Conservation (phyloP, 2,329 filamentous ascomycete genomes). For the Phyllosticta citriasiana region DNA sequence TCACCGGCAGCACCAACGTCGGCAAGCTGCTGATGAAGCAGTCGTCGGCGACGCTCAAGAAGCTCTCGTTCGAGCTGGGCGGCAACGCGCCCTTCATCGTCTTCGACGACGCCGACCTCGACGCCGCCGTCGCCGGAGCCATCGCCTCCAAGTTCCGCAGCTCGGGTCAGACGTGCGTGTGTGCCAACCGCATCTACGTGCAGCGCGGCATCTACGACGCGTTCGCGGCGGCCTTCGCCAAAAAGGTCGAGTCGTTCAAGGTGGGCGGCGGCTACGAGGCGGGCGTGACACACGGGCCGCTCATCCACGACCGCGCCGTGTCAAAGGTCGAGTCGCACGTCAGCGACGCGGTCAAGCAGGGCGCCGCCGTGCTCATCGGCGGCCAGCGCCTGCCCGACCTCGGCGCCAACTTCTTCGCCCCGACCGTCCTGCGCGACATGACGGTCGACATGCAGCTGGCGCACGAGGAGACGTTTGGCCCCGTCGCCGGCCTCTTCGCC, state of each 20-base stretch:
- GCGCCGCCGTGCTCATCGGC: constrained; percentile 63
- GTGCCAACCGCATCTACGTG: constrained; percentile 67
- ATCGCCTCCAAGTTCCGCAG: constrained; percentile 86
- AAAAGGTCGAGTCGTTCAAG: constrained; percentile 63
- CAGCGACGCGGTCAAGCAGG: constrained; percentile 66
- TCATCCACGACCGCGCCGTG: constrained; percentile 77
- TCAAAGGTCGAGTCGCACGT: constrained; percentile 73
- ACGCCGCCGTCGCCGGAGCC: constrained; percentile 72
- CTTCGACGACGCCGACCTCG: constrained; percentile 88
- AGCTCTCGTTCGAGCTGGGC: constrained; percentile 80
- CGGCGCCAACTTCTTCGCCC: constrained; percentile 79
- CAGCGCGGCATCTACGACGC: constrained; percentile 68
- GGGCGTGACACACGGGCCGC: constrained; percentile 65
- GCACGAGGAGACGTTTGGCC: constrained; percentile 88
- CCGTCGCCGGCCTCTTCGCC: constrained; percentile 79
- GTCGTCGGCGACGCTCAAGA: constrained; percentile 72
- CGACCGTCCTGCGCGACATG: constrained; percentile 83
- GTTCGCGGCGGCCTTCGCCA: constrained; percentile 59
- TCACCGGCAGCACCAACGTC: constrained; percentile 66
- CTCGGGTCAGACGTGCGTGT: constrained; percentile 89
- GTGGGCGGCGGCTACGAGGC: constrained; percentile 65
- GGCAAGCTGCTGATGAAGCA: constrained; percentile 82
- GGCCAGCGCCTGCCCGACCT: constrained; percentile 61
- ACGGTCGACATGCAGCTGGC: constrained; percentile 75
- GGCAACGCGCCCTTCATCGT: constrained; percentile 96